Conservation (phyloP, 2,329 filamentous ascomycete species). For the Dryadomyces sulphureus region DNA sequence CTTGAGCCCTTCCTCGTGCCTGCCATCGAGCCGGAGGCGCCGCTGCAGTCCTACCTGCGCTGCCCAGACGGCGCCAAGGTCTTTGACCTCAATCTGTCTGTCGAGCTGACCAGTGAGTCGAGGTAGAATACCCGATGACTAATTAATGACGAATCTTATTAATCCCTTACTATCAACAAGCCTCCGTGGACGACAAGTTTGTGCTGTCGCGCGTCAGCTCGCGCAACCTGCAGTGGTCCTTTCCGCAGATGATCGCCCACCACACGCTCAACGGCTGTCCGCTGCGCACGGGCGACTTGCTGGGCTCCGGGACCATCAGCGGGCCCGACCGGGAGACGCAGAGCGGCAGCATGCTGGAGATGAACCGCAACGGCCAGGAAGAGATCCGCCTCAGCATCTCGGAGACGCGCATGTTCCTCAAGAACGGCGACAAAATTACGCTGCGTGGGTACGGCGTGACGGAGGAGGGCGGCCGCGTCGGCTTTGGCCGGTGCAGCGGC, state of each 20-base stretch:
- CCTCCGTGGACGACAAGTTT: constrained; percentile 32
- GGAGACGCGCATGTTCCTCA: constrained; percentile 26
- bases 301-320: constrained; percentile 66
- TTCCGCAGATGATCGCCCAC: constrained; percentile 72
- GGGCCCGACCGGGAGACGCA: constrained; percentile 21
- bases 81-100: constrained; percentile 22
- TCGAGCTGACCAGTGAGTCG: constrained; percentile 46
- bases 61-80: constrained; percentile 40
- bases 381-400: constrained; percentile 24
- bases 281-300: constrained; percentile 56
- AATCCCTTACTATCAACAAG: constrained; percentile 12
- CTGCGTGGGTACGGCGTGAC: constrained; percentile 18
- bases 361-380: constrained; percentile 29
- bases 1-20: constrained; percentile 40
- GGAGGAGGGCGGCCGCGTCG: constrained; percentile 17
- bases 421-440: constrained; percentile 29
- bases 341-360: constrained; percentile 29
- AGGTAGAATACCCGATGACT: too few species aligned
- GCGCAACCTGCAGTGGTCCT: constrained; percentile 57
- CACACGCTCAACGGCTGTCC: constrained; percentile 67
- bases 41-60: constrained; percentile 31
- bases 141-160: too few species aligned
- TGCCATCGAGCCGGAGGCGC: constrained; percentile 18
- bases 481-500: constrained; percentile 26
- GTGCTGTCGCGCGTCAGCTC: constrained; percentile 47